phyloP scores from a whole-genome alignment of 805 yeast species.

The Candida tammaniensis region DNA sequence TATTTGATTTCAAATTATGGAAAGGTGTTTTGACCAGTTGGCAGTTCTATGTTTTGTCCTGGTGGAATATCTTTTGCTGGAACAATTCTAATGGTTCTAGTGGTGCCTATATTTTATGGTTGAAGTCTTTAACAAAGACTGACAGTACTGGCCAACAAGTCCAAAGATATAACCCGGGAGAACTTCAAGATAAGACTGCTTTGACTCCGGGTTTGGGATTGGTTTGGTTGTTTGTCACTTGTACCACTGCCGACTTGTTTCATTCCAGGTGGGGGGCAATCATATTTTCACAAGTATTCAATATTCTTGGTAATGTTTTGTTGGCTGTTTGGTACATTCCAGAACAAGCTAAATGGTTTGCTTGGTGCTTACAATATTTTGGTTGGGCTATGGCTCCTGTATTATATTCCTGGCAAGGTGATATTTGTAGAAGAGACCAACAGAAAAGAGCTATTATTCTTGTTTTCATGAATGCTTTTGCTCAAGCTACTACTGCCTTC shows the following conservation, averaged over 20 bases:
- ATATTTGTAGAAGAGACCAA: constrained; percentile 55
- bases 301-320: constrained; percentile 51
- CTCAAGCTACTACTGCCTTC: constrained; percentile 56
- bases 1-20: constrained; percentile 50
- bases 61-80: constrained; percentile 60
- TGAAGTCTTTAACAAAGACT: constrained; percentile 29
- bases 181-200: constrained; percentile 41
- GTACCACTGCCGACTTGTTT: constrained; percentile 37
- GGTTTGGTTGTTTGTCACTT: constrained; percentile 35
- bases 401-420: constrained; percentile 55
- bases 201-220: constrained; percentile 46
- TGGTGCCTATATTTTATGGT: constrained; percentile 54
- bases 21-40: constrained; percentile 49
- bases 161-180: constrained; percentile 28
- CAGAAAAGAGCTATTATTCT: constrained; percentile 55
- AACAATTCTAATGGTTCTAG: constrained; percentile 52
- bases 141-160: constrained; percentile 19
- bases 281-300: constrained; percentile 50
- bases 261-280: constrained; percentile 56
- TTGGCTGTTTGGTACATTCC: constrained; percentile 61
- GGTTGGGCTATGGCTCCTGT: constrained; percentile 66
- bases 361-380: constrained; percentile 56
- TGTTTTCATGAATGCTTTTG: constrained; percentile 53
- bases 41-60: constrained; percentile 56
- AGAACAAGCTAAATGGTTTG: constrained; percentile 61